Evolutionary conservation across 495 filamentous ascomycete species (phyloP).

Genomic region (Lophium mytilinum): DNA sequence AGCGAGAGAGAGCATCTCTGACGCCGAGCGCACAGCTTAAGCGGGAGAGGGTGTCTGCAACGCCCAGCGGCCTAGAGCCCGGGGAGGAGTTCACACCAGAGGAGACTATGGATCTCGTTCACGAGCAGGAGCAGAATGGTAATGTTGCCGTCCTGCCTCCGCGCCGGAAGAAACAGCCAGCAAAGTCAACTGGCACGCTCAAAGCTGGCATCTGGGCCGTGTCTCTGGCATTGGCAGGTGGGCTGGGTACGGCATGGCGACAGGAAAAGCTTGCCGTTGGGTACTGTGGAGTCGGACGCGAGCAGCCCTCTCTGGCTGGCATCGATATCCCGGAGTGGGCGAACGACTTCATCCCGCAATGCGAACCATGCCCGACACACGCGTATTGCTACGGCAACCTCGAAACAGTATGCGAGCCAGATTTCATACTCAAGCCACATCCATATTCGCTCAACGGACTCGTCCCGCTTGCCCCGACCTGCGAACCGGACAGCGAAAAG

Average conservation of each 20-base stretch:
- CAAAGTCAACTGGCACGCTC: conserved; percentile 23
- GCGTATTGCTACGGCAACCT: conserved; percentile 79
- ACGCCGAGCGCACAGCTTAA: conserved; percentile 37
- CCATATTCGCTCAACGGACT: conserved; percentile 74
- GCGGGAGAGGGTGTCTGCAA: conserved; percentile 40
- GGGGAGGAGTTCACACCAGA: conserved; percentile 94
- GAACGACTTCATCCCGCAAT: conserved; percentile 62
- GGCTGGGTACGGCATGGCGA: conserved; percentile 76
- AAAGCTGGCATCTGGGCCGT: conserved; percentile 43
- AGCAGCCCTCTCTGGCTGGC: conserved; percentile 32
- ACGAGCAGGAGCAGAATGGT: conserved; percentile 46
- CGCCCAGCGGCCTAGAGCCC: conserved; percentile 35
- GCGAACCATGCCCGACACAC: conserved; percentile 86
- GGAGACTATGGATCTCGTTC: conserved; percentile 66
- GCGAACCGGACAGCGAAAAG: conserved; percentile 90
- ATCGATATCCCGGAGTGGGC: conserved; percentile 46
- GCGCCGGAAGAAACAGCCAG: conserved; percentile 17
- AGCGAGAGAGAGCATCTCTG: conserved; percentile 38
- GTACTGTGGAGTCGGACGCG: conserved; percentile 81
- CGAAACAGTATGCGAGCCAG: conserved; percentile 69
- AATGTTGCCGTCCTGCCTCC: conserved; percentile 31
- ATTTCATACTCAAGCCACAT: conserved; percentile 78
- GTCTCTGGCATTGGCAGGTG: conserved; percentile 56
- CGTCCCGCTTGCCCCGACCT: conserved; percentile 81
- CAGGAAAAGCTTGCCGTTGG: conserved; percentile 92